Base-by-base conservation (phyloP, 345 rosid species). In the Eucalyptus regnans region DNA sequence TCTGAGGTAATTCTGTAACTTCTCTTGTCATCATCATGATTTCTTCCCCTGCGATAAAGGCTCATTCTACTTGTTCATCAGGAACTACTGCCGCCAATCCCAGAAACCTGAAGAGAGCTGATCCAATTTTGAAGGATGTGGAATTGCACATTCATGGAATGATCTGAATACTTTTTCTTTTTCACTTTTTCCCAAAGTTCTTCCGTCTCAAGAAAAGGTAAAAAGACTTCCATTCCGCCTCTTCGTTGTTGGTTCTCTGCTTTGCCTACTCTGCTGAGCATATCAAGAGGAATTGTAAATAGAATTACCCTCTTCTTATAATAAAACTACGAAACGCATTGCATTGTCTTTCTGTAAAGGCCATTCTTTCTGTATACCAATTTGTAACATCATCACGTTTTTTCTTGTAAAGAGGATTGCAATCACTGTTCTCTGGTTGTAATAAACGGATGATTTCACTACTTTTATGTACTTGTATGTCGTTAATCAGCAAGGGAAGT, bases 1-100 rank as follows among this genome's bases (percentile, higher is more conserved):
- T 91, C 97, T 49, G 96, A 95, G 99, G 97, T 97, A 92, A 92
- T n/a, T 52, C 48, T 51, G 23, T 33, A 13, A 71, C 49, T 31
- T 31, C 20, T 37, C 9, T 66, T 11, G 25, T 27, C 48, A n/a
- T 31, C 29, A 11, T 71, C 13, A 16, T 14, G 41, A n/a, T 17
- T 31, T 44, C 27, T 62, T 58, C 54, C 37, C 2, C 13, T n/a
- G 76, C 7, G 25, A 87, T 33, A 3, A 14, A 44, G 76, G 85
- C 89, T 87, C 50, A 68, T 76, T 76, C 80, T 13, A 66, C 48
- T 31, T 48, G 41, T n/a, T 46, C 44, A 87, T 76, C 88, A 89
- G 90, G 90, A 89, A 58, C 50, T 87, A 48, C 91, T 87, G 56
- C 60, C 86, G 4, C 89, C 91, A 41, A 87, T 89, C 49, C 89